These are phyloP conservation scores for Scheffersomyces segobiensis DNA, from an alignment of 1,139 yeast genomes.

Conservation along the genomic window DNA sequence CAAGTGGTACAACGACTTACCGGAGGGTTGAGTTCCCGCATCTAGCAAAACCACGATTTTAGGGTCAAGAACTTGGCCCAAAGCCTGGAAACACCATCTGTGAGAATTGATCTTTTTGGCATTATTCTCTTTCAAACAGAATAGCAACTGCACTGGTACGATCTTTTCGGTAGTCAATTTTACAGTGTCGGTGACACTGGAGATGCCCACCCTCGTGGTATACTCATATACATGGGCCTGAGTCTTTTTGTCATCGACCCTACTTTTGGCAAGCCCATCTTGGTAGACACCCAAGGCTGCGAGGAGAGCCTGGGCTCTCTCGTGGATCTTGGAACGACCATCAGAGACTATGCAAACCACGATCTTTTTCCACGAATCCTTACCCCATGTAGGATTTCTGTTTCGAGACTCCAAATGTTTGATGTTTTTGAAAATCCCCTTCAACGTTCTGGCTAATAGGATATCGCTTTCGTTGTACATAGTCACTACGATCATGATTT, in stretches of 20 bases:
- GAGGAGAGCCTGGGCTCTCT: conserved; percentile 48
- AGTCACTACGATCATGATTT: conserved; percentile 48
- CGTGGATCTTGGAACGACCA: conserved; percentile 50
- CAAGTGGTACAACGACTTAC: conserved; percentile 46
- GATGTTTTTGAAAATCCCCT: conserved; percentile 50
- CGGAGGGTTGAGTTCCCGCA: conserved; percentile 51
- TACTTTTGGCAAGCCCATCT: conserved; percentile 50
- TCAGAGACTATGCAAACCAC: conserved; percentile 51
- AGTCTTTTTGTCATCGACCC: conserved; percentile 47
- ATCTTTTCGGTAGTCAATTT: conserved; percentile 50
- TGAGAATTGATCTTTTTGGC: conserved; percentile 52
- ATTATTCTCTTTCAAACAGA: conserved; percentile 48
- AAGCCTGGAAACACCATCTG: conserved; percentile 54
- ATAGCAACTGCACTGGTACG: conserved; percentile 49
- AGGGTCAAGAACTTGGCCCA: conserved; percentile 47
- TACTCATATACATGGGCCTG: conserved; percentile 51
- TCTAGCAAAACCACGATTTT: conserved; percentile 44
- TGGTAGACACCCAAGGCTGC: conserved; percentile 52
- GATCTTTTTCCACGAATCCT: conserved; percentile 50
- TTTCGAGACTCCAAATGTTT: conserved; percentile 48
- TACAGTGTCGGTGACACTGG: conserved; percentile 47
- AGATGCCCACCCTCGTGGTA: conserved; percentile 50
- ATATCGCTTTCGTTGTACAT: conserved; percentile 54
- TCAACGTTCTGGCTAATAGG: conserved; percentile 45
- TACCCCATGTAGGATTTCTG: conserved; percentile 47